These are phyloP conservation scores for Peronosclerospora sorghi DNA, from an alignment of 352 stramenopile species.

Conservation along the genomic window DNA sequence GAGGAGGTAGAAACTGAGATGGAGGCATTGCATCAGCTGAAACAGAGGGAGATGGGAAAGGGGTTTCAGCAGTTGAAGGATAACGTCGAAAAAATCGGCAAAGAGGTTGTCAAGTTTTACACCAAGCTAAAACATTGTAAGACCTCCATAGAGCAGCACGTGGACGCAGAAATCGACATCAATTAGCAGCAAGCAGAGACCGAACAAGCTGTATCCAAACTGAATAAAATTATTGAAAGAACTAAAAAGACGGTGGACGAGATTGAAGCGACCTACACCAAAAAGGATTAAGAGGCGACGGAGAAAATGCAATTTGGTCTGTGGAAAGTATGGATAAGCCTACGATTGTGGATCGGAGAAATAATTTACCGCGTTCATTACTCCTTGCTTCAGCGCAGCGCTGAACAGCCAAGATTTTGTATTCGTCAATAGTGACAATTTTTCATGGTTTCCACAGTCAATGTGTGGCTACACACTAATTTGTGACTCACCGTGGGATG, in stretches of 20 bases:
- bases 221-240: conserved; percentile 77
- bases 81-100: conserved; percentile 65
- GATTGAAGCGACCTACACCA: conserved; percentile 20
- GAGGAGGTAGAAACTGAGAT: conserved; percentile 79
- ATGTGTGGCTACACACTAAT: too few species aligned
- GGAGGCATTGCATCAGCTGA: conserved; percentile 52
- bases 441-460: too few species aligned
- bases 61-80: conserved; percentile 77
- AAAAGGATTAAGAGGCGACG: conserved; percentile 58
- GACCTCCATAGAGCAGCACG: conserved; percentile 54
- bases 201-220: conserved; percentile 58
- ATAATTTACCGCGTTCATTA: too few species aligned
- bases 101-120: conserved; percentile 75
- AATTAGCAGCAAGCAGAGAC: conserved; percentile 68
- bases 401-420: too few species aligned
- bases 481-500: too few species aligned
- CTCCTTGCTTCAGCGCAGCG: too few species aligned
- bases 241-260: conserved; percentile 58
- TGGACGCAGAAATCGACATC: conserved; percentile 45
- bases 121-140: too few species aligned
- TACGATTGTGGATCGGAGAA: too few species aligned
- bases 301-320: too few species aligned
- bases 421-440: too few species aligned
- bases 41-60: too few species aligned
- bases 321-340: too few species aligned